A percentile compares a stretch with the other conserved stretches of the same genome.
phyloP scores from a whole-genome alignment of 179 eudicot species.

The Gypsophila paniculata region DNA sequence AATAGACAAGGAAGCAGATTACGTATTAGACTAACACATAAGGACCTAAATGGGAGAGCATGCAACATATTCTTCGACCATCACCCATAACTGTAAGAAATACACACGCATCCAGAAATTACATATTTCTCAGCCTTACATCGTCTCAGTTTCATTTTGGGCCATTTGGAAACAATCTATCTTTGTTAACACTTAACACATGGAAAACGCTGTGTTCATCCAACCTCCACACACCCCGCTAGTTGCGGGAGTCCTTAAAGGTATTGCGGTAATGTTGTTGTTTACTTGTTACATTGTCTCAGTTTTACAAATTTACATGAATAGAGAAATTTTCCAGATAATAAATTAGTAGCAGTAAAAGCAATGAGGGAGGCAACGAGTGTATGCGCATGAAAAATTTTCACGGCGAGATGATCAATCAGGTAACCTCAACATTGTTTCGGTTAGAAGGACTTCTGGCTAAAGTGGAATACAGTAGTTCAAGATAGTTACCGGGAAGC shows the following conservation, averaged over 20 bases:
- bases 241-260: too few relatives aligned
- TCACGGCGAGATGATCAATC: background rate
- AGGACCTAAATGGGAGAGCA: background rate
- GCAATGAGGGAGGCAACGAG: background rate
- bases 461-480: slow-evolving; percentile 27
- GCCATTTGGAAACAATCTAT: too few relatives aligned
- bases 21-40: background rate
- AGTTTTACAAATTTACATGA: background rate
- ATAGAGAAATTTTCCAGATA: background rate
- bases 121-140: background rate
- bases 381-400: background rate
- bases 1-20: background rate
- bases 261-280: too few relatives aligned
- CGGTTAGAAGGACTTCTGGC: slow-evolving; percentile 10
- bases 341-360: background rate
- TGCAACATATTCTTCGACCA: background rate
- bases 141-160: too few relatives aligned
- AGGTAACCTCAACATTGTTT: slow-evolving; percentile 12
- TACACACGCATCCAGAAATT: background rate
- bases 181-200: too few relatives aligned
- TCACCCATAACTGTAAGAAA: background rate
- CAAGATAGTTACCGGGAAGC: slow-evolving; percentile 81
- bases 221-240: too few relatives aligned
- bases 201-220: too few relatives aligned
- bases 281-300: background rate